These are phyloP conservation scores for Pythium aphanidermatum DNA, from an alignment of 352 stramenopile genomes.

Conservation along the genomic window DNA sequence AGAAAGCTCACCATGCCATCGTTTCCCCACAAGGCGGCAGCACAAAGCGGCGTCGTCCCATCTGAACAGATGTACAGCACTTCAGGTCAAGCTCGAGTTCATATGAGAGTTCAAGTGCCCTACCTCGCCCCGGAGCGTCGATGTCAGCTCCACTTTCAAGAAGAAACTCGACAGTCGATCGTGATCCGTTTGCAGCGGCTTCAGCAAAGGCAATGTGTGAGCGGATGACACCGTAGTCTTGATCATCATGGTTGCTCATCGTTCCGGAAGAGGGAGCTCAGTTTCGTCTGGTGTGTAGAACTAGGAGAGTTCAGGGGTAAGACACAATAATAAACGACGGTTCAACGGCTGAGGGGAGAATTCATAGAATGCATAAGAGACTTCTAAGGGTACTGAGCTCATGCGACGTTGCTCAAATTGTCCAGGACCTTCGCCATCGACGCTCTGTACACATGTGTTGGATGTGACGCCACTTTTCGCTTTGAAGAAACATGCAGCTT, in stretches of 20 bases:
- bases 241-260: constrained; percentile 17
- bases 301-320: too few species aligned
- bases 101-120: too few species aligned
- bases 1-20: constrained; percentile 32
- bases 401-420: constrained; percentile 18
- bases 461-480: constrained; percentile 25
- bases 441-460: constrained; percentile 28
- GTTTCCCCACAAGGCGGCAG: constrained; percentile 30
- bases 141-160: constrained; percentile 29
- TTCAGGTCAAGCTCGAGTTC: too few species aligned
- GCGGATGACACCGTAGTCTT: constrained; percentile 18
- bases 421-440: constrained; percentile 29
- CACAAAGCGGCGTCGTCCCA: constrained; percentile 30
- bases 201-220: constrained; percentile 32
- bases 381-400: too few species aligned
- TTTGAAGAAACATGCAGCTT: constrained; percentile 34
- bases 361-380: too few species aligned
- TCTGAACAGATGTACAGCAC: too few species aligned
- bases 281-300: too few species aligned
- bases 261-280: not conserved
- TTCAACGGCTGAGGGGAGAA: too few species aligned
- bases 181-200: constrained; percentile 29
- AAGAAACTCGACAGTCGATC: constrained; percentile 32
- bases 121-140: constrained; percentile 26
- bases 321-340: too few species aligned